A percentile compares a stretch with the other conserved stretches of the same genome.
phyloP scores from a whole-genome alignment of 2,329 filamentous ascomycete species.

The Rutstroemia sp. region DNA sequence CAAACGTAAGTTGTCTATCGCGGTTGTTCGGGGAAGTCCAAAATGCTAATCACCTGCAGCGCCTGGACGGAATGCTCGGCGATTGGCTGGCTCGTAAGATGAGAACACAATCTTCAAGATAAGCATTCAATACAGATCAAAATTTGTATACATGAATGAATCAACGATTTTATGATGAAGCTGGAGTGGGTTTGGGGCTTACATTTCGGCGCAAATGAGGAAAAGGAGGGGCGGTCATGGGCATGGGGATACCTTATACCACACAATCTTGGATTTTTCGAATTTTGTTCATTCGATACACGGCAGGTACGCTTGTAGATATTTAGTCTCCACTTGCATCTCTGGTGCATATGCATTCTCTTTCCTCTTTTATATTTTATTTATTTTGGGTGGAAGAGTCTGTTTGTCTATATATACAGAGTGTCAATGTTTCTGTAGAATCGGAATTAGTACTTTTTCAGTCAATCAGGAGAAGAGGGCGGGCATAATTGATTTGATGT shows the following conservation, averaged over 20 bases:
- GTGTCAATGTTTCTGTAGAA: too few relatives aligned
- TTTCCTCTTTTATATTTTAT: background rate
- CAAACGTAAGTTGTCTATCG: constrained; percentile 47
- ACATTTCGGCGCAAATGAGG: constrained; percentile 14
- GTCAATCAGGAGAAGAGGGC: too few relatives aligned
- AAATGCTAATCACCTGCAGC: constrained; percentile 34
- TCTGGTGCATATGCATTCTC: background rate
- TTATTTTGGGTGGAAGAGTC: background rate
- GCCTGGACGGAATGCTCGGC: constrained; percentile 81
- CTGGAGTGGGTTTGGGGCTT: constrained; percentile 11
- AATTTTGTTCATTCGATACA: constrained; percentile 7
- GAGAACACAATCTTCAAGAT: constrained; percentile 35
- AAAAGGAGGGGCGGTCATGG: constrained; percentile 7
- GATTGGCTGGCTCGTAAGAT: constrained; percentile 71
- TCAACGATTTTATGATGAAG: constrained; percentile 24
- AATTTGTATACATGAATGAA: constrained; percentile 22
- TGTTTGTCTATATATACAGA: background rate
- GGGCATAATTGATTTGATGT: too few relatives aligned
- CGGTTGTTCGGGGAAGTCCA: background rate
- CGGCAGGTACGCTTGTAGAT: constrained; percentile 7
- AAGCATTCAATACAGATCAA: background rate
- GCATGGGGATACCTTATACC: constrained; percentile 11
- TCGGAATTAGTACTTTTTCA: too few relatives aligned
- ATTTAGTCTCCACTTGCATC: constrained; percentile 1
- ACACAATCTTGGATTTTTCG: constrained; percentile 15